Evolutionary conservation across 164 flowering plant genomes (phyloP).

Genomic region (Buxus sempervirens): DNA sequence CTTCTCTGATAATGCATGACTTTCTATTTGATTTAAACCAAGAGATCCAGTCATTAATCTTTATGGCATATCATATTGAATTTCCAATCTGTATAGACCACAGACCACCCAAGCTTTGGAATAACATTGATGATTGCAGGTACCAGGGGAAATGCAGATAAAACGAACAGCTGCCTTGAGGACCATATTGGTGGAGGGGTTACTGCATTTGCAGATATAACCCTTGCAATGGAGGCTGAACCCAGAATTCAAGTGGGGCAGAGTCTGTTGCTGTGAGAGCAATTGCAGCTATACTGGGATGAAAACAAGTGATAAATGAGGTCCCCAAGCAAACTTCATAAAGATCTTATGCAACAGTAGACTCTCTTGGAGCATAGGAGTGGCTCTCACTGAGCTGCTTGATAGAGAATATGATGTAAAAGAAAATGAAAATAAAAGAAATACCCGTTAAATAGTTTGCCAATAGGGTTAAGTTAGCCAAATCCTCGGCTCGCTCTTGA

Average conservation of each 20-base stretch:
- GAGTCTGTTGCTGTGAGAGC: conserved; percentile 84
- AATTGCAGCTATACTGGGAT: conserved; percentile 63
- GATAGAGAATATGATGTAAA: no score
- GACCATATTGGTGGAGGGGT: conserved; percentile 82
- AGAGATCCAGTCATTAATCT: no score
- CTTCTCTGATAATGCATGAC: no score
- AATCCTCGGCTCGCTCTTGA: no score
- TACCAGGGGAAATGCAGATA: conserved; percentile 42
- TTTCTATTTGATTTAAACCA: no score
- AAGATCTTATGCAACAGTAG: conserved; percentile 4
- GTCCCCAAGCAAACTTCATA: conserved; percentile 26
- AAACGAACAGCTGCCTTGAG: conserved; percentile 87
- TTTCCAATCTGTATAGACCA: no score
- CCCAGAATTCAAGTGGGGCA: conserved; percentile 83
- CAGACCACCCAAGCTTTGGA: no score
- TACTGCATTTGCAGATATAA: conserved; percentile 83
- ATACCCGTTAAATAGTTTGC: no score
- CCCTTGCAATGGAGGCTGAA: conserved; percentile 79
- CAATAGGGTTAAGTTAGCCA: no score
- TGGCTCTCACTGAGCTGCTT: neutral
- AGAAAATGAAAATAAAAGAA: no score
- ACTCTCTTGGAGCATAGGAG: neutral
- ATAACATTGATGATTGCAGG: conserved; percentile 18
- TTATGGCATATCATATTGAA: no score
- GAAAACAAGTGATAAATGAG: conserved; percentile 45